Conservation (phyloP, 371 early-diverging fungal genomes). For the Mortierella sp. region DNA sequence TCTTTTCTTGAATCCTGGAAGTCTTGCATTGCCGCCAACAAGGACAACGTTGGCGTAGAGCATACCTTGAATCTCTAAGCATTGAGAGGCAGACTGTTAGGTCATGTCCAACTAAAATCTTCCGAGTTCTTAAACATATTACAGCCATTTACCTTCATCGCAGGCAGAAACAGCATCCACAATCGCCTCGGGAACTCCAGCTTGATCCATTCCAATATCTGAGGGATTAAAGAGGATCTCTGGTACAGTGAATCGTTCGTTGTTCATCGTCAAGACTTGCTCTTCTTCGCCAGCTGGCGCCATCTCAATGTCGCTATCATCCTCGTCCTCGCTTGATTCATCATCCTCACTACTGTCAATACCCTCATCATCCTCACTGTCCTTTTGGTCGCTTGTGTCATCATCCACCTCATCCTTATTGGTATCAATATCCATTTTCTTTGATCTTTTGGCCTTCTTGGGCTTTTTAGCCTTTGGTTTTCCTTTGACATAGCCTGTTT, state of each 20-base stretch:
- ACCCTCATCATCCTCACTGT: slow-evolving; percentile 29
- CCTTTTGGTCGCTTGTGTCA: neutral
- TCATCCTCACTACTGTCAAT: slow-evolving; percentile 34
- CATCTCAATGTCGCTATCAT: slow-evolving; percentile 34
- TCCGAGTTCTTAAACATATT: neutral
- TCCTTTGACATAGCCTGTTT: slow-evolving; percentile 71
- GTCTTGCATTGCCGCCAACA: slow-evolving; percentile 79
- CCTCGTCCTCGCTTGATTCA: slow-evolving; percentile 30
- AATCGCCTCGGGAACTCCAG: slow-evolving; percentile 85
- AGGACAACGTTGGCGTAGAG: slow-evolving; percentile 82
- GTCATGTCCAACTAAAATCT: too few relatives aligned
- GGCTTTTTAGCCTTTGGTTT: slow-evolving; percentile 7
- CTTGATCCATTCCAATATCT: slow-evolving; percentile 88
- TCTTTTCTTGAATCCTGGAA: slow-evolving; percentile 78
- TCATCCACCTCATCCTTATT: slow-evolving; percentile 26
- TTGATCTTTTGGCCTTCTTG: slow-evolving; percentile 12
- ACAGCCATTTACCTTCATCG: slow-evolving; percentile 17
- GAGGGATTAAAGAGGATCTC: slow-evolving; percentile 88
- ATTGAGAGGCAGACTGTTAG: slow-evolving; percentile 19
- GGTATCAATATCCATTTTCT: slow-evolving; percentile 9
- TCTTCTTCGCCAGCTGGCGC: slow-evolving; percentile 52
- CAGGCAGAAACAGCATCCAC: slow-evolving; percentile 61
- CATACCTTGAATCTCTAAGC: slow-evolving; percentile 73
- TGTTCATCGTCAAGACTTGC: slow-evolving; percentile 82
- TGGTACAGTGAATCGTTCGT: slow-evolving; percentile 89